Percentiles rank a stretch among this genome's conserved stretches.
Evolutionary conservation across 768 basidiomycete genomes (phyloP).

Genomic region (Rhodotorula toruloides): DNA sequence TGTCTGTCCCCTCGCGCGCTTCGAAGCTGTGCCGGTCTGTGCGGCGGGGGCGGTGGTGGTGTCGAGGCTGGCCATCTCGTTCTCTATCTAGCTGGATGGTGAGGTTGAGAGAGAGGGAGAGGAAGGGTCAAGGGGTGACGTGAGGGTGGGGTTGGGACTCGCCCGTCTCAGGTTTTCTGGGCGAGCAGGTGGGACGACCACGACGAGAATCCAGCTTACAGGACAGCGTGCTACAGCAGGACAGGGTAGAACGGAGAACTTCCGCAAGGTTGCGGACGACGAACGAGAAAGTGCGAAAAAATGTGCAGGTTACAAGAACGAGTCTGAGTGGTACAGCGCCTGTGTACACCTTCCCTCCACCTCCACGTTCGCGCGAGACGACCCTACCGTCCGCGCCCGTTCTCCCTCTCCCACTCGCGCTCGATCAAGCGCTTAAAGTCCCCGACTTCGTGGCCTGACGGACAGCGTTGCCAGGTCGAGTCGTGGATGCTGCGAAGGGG

Average conservation of each 20-base stretch:
- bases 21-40: background rate
- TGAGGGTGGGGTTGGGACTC: background rate
- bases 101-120: background rate
- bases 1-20: constrained; percentile 11
- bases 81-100: too few relatives aligned
- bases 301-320: background rate
- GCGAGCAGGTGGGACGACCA: too few relatives aligned
- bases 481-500: constrained; percentile 59
- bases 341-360: background rate
- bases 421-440: constrained; percentile 78
- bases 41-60: background rate
- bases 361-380: too few relatives aligned
- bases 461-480: constrained; percentile 66
- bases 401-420: constrained; percentile 64
- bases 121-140: background rate
- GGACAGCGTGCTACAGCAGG: background rate
- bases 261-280: too few relatives aligned
- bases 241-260: too few relatives aligned
- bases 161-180: too few relatives aligned
- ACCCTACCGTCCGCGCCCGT: constrained; percentile 48
- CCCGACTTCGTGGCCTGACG: constrained; percentile 67
- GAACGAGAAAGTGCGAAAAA: background rate
- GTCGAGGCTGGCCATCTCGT: too few relatives aligned
- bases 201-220: too few relatives aligned
- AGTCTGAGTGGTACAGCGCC: too few relatives aligned